Evolutionary conservation across 1,284 basidiomycete species (phyloP).

Genomic region (Trametes sp.): DNA sequence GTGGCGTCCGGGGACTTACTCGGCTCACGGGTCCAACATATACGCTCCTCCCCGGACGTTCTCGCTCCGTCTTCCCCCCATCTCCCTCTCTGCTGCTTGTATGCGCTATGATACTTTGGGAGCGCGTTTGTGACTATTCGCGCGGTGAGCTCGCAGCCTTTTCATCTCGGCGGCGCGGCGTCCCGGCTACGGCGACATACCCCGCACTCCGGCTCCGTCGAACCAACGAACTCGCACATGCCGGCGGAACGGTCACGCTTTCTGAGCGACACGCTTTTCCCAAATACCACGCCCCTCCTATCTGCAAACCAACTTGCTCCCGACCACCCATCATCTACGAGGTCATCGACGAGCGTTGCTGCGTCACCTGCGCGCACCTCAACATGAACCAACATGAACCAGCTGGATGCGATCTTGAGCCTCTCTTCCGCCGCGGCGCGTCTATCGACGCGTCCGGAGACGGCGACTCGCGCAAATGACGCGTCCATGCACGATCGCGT

Average conservation of each 20-base stretch:
- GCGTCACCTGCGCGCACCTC: background rate
- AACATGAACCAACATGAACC: background rate
- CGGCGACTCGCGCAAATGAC: conserved; percentile 1
- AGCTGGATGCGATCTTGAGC: background rate
- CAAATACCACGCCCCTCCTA: background rate
- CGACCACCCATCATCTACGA: background rate
- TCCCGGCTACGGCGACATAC: background rate
- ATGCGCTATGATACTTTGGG: background rate
- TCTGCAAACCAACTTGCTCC: background rate
- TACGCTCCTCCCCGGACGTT: conserved; percentile 4
- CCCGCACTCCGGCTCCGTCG: background rate
- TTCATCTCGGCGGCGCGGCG: conserved; percentile 1
- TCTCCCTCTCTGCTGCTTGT: background rate
- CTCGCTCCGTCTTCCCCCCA: background rate
- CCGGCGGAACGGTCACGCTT: background rate
- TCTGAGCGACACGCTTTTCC: background rate
- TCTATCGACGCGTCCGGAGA: conserved; percentile 1
- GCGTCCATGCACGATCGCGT: background rate
- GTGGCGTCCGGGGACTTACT: conserved; percentile 29
- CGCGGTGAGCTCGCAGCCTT: conserved; percentile 5
- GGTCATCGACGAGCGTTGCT: too few species aligned
- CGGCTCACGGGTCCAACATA: conserved; percentile 26
- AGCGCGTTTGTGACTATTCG: background rate
- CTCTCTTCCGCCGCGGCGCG: conserved; percentile 1
- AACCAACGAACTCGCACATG: conserved; percentile 6